Percentiles rank a stretch among this genome's conserved stretches.
phyloP scores from a whole-genome alignment of 2,329 filamentous ascomycete species.

The Apiospora phragmitis region DNA sequence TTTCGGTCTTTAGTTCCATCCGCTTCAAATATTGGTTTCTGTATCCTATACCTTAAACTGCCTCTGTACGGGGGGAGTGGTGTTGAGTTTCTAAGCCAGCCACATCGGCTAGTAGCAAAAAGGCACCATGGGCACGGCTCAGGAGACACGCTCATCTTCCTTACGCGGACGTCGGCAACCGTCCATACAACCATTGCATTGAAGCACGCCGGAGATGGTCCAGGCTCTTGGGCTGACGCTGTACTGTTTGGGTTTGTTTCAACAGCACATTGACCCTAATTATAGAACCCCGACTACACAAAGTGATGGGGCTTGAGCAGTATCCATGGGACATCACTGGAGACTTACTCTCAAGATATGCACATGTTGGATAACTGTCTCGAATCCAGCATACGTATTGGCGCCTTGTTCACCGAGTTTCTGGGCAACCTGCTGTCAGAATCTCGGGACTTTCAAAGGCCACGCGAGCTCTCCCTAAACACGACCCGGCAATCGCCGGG shows the following conservation, averaged over 20 bases:
- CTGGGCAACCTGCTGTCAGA: slow-evolving; percentile 87
- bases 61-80: too few species aligned
- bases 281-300: too few species aligned
- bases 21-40: too few species aligned
- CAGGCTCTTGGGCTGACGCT: too few species aligned
- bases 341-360: slow-evolving; percentile 56
- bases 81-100: too few species aligned
- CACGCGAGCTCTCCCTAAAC: slow-evolving; percentile 76
- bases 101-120: too few species aligned
- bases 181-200: not conserved
- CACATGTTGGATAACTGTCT: slow-evolving; percentile 79
- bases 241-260: not conserved
- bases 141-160: too few species aligned
- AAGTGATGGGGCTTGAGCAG: too few species aligned
- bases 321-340: too few species aligned
- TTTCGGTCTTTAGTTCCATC: too few species aligned
- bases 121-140: too few species aligned
- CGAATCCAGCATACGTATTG: slow-evolving; percentile 69
- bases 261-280: not conserved
- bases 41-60: too few species aligned
- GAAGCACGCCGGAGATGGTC: not conserved
- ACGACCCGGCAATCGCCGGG: slow-evolving; percentile 85
- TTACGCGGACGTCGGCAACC: not conserved
- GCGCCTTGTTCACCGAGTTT: slow-evolving; percentile 91
- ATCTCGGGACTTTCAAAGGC: slow-evolving; percentile 83